Conservation (phyloP, 306 rosid species). For the Cucurbita argyrosperma region DNA sequence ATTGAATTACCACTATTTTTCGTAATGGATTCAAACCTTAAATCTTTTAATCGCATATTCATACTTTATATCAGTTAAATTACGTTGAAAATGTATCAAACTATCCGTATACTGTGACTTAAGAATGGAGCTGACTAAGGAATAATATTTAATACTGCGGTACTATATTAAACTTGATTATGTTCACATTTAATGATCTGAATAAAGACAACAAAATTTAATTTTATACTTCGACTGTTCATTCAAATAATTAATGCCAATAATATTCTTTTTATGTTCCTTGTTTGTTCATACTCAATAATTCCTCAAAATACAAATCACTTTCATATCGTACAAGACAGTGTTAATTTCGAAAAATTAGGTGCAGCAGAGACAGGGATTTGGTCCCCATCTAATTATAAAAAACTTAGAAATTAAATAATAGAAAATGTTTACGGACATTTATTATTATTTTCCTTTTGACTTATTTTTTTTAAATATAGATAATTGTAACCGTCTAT, state of each 20-base stretch:
- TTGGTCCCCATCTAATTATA: neutral
- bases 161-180: neutral
- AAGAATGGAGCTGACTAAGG: neutral
- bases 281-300: neutral
- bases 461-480: neutral
- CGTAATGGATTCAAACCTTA: too few species aligned
- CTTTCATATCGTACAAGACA: neutral
- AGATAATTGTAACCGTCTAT: too few species aligned
- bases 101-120: neutral
- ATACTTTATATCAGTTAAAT: too few species aligned
- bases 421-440: neutral
- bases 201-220: neutral
- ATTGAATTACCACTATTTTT: too few species aligned
- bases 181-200: constrained; percentile 2
- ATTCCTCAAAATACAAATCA: neutral
- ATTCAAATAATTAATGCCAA: neutral
- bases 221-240: neutral
- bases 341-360: neutral
- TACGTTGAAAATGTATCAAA: neutral
- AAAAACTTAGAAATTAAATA: neutral
- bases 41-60: too few species aligned
- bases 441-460: neutral
- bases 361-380: neutral
- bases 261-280: neutral
- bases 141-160: neutral